Base-by-base conservation (phyloP, 1,139 yeast genomes). In the Sugiyamaella grinbergsii region DNA sequence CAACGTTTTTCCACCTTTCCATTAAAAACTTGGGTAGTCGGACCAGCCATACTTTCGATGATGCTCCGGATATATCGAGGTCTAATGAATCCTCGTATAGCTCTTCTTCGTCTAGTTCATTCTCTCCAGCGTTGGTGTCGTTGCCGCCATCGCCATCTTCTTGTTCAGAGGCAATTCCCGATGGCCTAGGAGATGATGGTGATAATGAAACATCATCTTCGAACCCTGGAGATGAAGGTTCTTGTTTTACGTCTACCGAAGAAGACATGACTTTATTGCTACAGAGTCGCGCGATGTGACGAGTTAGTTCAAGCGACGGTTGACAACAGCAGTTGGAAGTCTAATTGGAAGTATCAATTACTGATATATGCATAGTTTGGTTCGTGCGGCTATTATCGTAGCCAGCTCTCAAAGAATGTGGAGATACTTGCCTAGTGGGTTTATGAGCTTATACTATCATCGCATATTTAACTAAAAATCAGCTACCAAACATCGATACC, bases 1-100 rank as follows among this genome's bases (percentile, higher is more conserved):
- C 81, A 42, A 80, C 77, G 56, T 84, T 77, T 51, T 82, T 78
- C 96, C 97, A 90, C 58, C 80, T 77, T 47, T 85, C 90, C 44
- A 95, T 86, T 55, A 93, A 74, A 63, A 89, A 90, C 62, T 87
- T 81, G 3, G 98, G 98, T 60, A 93, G 72, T 61, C 95, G 81
- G 23, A 93, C 96, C 24, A 93, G 74, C 98, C 98, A 93, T 38
- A 93, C 84, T 62, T 89, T 89, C 45, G 69, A 64, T 38, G 58
- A 66, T 33, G 67, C 65, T 22, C 62, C 59, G 16, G 69, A 50
- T 40, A 71, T 63, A 52, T 73, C 76, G 23, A 73, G 66, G 51
- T 73, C 76, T n/a, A 70, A 61, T 20, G 71, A 58, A 54, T 72
- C 76, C 44, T 72, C 76, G 50, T 66, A 68, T 22, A 62, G 62